Base-by-base conservation (phyloP, 2,329 filamentous ascomycete species). In the Hymenoscyphus albidus region DNA sequence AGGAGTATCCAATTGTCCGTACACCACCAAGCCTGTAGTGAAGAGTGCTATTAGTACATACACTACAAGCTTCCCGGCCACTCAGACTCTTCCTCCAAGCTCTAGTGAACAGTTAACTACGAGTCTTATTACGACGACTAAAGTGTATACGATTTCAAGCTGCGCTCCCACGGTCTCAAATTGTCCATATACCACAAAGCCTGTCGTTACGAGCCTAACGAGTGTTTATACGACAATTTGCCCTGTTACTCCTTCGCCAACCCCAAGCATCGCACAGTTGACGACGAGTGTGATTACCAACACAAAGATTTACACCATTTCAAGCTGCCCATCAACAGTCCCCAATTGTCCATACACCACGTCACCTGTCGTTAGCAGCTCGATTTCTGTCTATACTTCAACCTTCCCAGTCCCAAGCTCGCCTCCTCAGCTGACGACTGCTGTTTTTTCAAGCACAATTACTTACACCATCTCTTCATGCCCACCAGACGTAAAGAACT, bases 311-410 rank as follows among this genome's bases (percentile, higher is more conserved):
- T 31, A 51, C 22, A 61, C 59, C 3, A 61, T 61, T 16, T 61
- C 59, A 4, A 5, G 6, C 9, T 61, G 59, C 31, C 18, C 59
- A 16, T 31, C 59, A 13, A 40, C 32, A 3, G 40, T 61, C 12
- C 35, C 27, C 4, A 35, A 54, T 13, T 61, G 59, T 32, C 59
- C 59, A 38, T 61, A 61, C 27, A 61, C 59, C 42, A 61, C 59
- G 4, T 51, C 51, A 31, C 59, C 59, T 32, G 59, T 61, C 13
- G 35, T 35, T 16, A 54, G 13, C 13, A 61, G 40, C 27, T 54
- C 59, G n/a, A 27, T 61, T 12, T 54, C 31, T 4, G 22, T 22
- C 5, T 61, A 48, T 16, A 51, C 42, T 14, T 51, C 27, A 32
- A 51, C n/a, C 10, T 61, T 40, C 18, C 40, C 58, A 18, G 57